A percentile compares a stretch with the other conserved stretches of the same genome.
Evolutionary conservation across 495 filamentous ascomycete species (phyloP).

Genomic region (Neurospora tetraspora): DNA sequence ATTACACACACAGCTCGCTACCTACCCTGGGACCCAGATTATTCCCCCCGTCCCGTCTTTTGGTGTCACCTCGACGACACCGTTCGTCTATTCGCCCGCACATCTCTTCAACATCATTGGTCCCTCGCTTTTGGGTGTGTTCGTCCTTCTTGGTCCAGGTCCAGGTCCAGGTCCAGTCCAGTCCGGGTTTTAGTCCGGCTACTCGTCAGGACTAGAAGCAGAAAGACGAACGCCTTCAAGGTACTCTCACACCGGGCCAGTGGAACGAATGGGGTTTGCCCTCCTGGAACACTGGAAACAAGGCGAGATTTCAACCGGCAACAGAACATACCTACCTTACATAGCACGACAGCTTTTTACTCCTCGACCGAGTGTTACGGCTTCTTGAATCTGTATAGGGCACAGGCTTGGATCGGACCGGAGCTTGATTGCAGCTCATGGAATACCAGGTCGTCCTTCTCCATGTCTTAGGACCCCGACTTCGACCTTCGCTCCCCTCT

Average conservation of each 20-base stretch:
- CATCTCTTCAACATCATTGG: not conserved
- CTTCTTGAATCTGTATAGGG: not conserved
- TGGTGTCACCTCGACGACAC: not conserved
- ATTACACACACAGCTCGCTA: not conserved
- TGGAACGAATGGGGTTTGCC: not conserved
- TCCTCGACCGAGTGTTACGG: not conserved
- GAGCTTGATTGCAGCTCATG: constrained; percentile 19
- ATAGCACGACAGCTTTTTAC: not conserved
- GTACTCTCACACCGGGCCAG: not conserved
- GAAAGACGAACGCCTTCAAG: not conserved
- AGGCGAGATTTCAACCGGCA: not conserved
- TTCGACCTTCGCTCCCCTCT: not conserved
- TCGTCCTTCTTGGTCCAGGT: not conserved
- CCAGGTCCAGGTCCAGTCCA: not conserved
- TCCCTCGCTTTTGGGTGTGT: not conserved
- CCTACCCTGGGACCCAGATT: not conserved
- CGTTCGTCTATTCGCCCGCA: not conserved
- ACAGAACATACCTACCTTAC: not conserved
- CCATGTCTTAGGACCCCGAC: constrained; percentile 20
- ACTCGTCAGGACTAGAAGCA: too few species aligned
- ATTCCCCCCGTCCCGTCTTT: not conserved
- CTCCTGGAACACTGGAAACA: not conserved
- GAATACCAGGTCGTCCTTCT: constrained; percentile 19
- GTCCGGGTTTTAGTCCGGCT: not conserved
- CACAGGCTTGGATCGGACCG: not conserved